Percentiles rank a stretch among this genome's conserved stretches.
Evolutionary conservation across 148 eudicot species (phyloP).

Genomic region (Vaccinium vitisidaea): DNA sequence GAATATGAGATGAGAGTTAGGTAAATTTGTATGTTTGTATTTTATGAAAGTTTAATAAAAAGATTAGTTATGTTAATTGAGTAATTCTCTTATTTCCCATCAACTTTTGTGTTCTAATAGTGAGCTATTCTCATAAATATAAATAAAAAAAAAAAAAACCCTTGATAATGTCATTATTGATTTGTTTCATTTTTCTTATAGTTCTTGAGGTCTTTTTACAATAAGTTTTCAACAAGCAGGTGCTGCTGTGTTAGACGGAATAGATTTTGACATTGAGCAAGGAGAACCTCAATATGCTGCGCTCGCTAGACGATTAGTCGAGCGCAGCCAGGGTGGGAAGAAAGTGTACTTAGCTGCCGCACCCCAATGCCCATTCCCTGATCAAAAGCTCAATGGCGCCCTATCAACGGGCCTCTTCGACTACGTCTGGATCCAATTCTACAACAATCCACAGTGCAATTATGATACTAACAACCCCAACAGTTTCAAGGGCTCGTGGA

Average conservation of each 20-base stretch:
- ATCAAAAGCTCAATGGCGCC: constrained; percentile 16
- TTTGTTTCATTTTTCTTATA: constrained; percentile 29
- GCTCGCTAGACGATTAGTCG: constrained; percentile 15
- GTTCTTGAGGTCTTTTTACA: constrained; percentile 18
- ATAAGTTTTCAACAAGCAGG: constrained; percentile 50
- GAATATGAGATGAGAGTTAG: too few relatives aligned
- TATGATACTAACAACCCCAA: constrained; percentile 9
- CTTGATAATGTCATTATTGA: constrained; percentile 18
- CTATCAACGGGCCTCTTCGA: constrained; percentile 20
- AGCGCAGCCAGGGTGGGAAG: not conserved
- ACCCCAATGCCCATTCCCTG: constrained; percentile 33
- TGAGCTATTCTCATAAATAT: too few relatives aligned
- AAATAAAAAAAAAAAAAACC: too few relatives aligned
- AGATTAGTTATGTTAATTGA: too few relatives aligned
- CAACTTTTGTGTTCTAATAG: too few relatives aligned
- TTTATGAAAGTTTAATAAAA: too few relatives aligned
- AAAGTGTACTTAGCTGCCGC: constrained; percentile 29
- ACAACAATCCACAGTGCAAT: constrained; percentile 28
- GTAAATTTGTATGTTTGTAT: too few relatives aligned
- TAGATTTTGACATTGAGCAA: constrained; percentile 29
- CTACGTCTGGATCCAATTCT: constrained; percentile 30
- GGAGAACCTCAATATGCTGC: constrained; percentile 16
- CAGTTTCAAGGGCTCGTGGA: constrained; percentile 21
- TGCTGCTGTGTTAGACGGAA: constrained; percentile 35
- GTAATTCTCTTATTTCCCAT: too few relatives aligned